Evolutionary conservation across 331 rosid genomes (phyloP).

Genomic region (Arachis monticola): DNA sequence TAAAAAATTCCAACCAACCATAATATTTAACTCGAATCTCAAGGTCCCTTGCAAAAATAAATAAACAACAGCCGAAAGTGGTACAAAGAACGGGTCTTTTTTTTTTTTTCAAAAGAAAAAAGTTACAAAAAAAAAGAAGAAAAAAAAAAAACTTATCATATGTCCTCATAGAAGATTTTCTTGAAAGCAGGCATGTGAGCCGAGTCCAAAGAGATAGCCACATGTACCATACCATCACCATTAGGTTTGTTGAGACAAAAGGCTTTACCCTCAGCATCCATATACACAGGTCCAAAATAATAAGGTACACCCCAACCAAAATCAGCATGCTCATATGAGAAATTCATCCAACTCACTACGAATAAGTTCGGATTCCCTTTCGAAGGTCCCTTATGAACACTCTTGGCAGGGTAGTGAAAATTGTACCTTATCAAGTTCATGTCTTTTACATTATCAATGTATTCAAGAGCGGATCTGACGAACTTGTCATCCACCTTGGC

Average conservation of each 20-base stretch:
- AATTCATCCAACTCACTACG: conserved; percentile 58
- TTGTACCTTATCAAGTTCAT: conserved; percentile 42
- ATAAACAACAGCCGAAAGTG: neutral
- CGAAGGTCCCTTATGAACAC: conserved; percentile 1
- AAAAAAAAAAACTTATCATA: neutral
- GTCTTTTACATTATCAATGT: conserved; percentile 24
- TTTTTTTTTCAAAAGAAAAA: too few species aligned
- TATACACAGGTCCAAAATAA: conserved; percentile 49
- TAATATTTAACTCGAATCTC: too few species aligned
- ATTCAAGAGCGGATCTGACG: conserved; percentile 34
- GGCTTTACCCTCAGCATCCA: conserved; percentile 56
- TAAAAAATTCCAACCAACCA: too few species aligned
- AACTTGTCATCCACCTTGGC: conserved; percentile 32
- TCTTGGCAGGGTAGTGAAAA: conserved; percentile 32
- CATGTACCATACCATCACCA: conserved; percentile 31
- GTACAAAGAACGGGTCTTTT: too few species aligned
- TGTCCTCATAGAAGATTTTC: conserved; percentile 28
- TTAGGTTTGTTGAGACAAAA: conserved; percentile 31
- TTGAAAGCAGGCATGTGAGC: conserved; percentile 38
- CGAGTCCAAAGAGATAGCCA: conserved; percentile 41
- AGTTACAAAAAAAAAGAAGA: too few species aligned
- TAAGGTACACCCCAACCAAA: conserved; percentile 46
- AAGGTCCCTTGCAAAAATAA: too few species aligned
- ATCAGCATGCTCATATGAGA: conserved; percentile 35
- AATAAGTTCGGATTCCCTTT: conserved; percentile 44